phyloP scores from a whole-genome alignment of 2,329 filamentous ascomycete genomes.

The Sporothrix curviconia region DNA sequence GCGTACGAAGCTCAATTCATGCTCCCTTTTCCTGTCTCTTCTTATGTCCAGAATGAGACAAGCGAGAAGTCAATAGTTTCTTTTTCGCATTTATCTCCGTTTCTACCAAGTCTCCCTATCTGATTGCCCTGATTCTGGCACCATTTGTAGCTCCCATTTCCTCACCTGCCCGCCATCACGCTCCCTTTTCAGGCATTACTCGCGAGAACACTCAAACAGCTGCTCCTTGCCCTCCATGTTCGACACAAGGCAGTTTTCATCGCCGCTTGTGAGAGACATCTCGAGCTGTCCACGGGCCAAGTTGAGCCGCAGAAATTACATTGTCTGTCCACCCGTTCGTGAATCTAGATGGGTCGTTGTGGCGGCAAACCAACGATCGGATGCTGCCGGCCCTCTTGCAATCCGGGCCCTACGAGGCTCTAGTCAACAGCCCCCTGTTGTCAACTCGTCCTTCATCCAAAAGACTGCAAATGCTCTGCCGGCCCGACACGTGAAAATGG shows the following conservation, averaged over 20 bases:
- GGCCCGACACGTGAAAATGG: neutral
- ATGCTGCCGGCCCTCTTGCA: neutral
- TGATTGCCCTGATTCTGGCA: too few relatives aligned
- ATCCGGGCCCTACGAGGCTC: neutral
- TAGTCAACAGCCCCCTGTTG: too few relatives aligned
- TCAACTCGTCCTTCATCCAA: neutral
- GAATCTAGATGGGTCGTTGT: slow-evolving; percentile 1
- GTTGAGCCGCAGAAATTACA: neutral
- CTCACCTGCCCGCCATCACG: too few relatives aligned
- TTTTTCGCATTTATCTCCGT: neutral
- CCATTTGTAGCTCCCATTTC: neutral
- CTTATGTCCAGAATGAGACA: neutral
- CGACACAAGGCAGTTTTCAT: too few relatives aligned
- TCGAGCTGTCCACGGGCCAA: neutral
- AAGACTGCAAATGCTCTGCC: neutral
- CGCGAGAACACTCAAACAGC: too few relatives aligned
- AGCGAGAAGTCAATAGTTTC: neutral
- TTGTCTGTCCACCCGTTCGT: neutral
- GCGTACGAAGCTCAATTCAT: neutral
- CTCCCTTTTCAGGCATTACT: neutral
- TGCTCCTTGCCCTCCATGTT: too few relatives aligned
- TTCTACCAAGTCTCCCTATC: neutral
- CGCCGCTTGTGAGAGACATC: neutral
- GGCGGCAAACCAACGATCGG: neutral
- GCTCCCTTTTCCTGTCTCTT: neutral